Base-by-base conservation (phyloP, 129 eudicot genomes). In the Glebionis coronaria region DNA sequence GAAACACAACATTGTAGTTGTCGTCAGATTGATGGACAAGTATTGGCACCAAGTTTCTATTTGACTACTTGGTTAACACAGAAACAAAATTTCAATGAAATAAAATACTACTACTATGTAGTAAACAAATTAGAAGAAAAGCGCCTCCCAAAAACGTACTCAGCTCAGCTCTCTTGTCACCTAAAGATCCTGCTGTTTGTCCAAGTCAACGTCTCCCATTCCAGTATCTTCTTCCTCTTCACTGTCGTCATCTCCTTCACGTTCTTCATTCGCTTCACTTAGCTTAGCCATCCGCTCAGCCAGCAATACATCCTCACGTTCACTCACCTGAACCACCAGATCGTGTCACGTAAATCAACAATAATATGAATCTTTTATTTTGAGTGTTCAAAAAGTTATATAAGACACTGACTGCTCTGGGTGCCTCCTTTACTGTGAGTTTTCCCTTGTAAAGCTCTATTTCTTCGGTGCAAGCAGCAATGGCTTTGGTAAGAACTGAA, bases 161-260 rank as follows among this genome's bases (percentile, higher is more conserved):
- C 29, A 16, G 47, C 31, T 18, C 27, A 10, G 18, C 21, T 44
- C 23, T 14, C 29, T n/a, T 52, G 44, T 73, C 0, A 8, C 56
- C 68, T 78, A 82, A 56, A 75, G 60, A 50, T 78, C 76, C 0
- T 62, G 72, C 12, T 70, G 65, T 72, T 85, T 81, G 67, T 90
- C 96, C 70, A 91, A 51, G 67, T 93, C 95, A 11, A 86, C 51
- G 44, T 88, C 98, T 58, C 98, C 96, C 98, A 88, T 93, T 9
- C 98, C 98, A 3, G 95, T 86, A 57, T 93, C 98, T 76, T 93
- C 98, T 76, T 92, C 98, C 63, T 83, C 98, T 75, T 86, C 98
- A 56, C 91, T 88, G 71, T 88, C 84, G 3, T 86, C 87, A 67
- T 93, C 98, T 44, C 95, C 98, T 69, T 81, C 82, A 12, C 81